Base-by-base conservation (phyloP, 164 flowering plant genomes). In the Nymphaea colorata region DNA sequence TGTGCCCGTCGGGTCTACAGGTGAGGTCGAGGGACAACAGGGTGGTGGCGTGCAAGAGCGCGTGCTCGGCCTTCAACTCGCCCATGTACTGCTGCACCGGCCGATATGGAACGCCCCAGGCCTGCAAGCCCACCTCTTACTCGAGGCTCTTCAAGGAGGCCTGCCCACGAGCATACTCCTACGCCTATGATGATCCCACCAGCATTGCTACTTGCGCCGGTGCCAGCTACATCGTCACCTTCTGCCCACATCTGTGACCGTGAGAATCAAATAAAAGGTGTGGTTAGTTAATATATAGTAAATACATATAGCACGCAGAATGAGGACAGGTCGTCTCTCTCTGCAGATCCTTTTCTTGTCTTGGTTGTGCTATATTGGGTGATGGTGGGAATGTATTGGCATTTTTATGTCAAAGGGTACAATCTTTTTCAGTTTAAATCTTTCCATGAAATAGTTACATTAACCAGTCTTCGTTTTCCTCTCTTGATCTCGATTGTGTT, bases 101-200 rank as follows among this genome's bases (percentile, higher is more conserved):
- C 3, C 74, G 74, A 60, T 93, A 66, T 65, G 98, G 88, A 43
- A 90, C 68, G 45, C 96, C 98, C 4, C 90, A 87, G 66, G 41
- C 94, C 2, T 93, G 98, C 80, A 86, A 81, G 82, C 98, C 98
- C 0, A 91, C 98, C 2, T 90, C 92, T 0, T 91, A 93, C 65
- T 93, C 98, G 0, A 85, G 69, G 82, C 83, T 93, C 25, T 93
- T 93, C 80, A 93, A 93, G 78, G 62, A 83, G 2, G 97, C 97
- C 15, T 93, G 98, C 69, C 98, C 98, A 0, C 83, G 73, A 63
- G 98, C 98, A 4, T 93, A 93, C 71, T 90, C 97, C 3, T 93
- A 93, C 69, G 98, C 98, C 3, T 93, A 85, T 66, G 98, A 93
- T 74, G 97, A 91, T 75, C 97, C 98, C 4, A 89, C 96, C 4